Evolutionary conservation across 2,329 filamentous ascomycete genomes (phyloP), one percentile per base, ranked within the genome.

Genomic region (Penicillium sp.): DNA sequence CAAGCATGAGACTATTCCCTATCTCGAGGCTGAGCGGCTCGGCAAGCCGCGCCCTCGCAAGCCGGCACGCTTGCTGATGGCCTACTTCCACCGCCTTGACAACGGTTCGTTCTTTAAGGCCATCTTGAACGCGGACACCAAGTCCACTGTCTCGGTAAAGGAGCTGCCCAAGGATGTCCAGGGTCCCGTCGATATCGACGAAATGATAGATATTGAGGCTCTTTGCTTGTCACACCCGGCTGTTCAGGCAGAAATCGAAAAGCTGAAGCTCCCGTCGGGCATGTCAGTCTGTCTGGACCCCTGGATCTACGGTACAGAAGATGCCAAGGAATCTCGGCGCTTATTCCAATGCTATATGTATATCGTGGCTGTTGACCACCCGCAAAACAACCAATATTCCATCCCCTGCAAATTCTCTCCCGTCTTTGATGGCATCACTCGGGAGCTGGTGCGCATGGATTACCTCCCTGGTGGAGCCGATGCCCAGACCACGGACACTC

Each of bases 391-490:
- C 58, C 73, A 75, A 40, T 76, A 76, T 55, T 72, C 71, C 1
- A 58, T 69, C 4, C 74, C 74, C 4, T 73, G 72, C 66, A 71
- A 70, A 54, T 76, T 76, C 57, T 76, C 73, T 0, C 74, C 74
- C 0, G 73, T 76, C 19, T 78, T 92, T 43, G 86, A 87, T 68
- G 83, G 82, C 0, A 81, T 82, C 49, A 85, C 80, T 1, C 83
- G 84, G 76, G 83, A 87, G 66, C 81, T 92, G 18, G 83, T 89
- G 50, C 84, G 89, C 11, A 88, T 92, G 61, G 89, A 92, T 68
- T 79, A 85, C 52, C 73, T 91, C 3, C 89, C 89, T 1, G 88
- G 86, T 4, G 89, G 89, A 0, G 80, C 77, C 1, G 88, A 90
- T 70, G 80, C 84, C 50, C 84, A 81, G 5, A 78, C 82, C 58